Base-by-base conservation (phyloP, 345 rosid species). In the Eucalyptus polybractea region DNA sequence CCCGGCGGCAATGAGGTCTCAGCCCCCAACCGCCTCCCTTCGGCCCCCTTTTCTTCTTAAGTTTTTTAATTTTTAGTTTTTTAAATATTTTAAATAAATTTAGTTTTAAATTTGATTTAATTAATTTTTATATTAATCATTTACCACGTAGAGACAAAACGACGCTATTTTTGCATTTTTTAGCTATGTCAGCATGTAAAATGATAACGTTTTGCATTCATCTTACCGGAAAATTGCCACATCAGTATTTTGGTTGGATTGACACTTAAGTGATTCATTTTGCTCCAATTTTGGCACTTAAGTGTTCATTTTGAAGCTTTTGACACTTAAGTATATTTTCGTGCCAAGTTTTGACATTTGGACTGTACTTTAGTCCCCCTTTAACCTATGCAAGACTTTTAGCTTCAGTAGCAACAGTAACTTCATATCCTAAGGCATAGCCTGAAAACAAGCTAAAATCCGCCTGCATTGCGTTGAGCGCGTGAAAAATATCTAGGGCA, bases 1-100 rank as follows among this genome's bases (percentile, higher is more conserved):
- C 51, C 16, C 17, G 7, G 1, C 1, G 6, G 3, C 1, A 1
- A 14, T 14, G 7, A 50, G 17, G 1, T 1, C 51, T 50, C 15
- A 2, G 0, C 51, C 17, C 15, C 51, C 16, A 50, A 13, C 6
- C 3, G 3, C 51, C 51, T 13, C 16, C 16, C 51, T 50, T 50
- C 6, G 6, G 0, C 16, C 51, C 51, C 50, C 6, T 1, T 1
- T 49, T 49, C 1, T 49, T 49, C 50, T 49, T 13, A 50, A 50
- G 51, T 50, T 50, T 50, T 50, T 50, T 50, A 50, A 50, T 50
- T 50, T 5, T 50, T 50, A 50, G 6, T 50, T 50, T 49, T 49
- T 49, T 2, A 50, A 50, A 50, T 50, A 50, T 5, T 50, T 50
- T 50, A 49, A 49, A 49, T 49, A 49, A 49, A 49, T 49, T 49